Evolutionary conservation across 306 rosid genomes (phyloP), one percentile per base, ranked within the genome.

Genomic region (Vigna nakashimae): DNA sequence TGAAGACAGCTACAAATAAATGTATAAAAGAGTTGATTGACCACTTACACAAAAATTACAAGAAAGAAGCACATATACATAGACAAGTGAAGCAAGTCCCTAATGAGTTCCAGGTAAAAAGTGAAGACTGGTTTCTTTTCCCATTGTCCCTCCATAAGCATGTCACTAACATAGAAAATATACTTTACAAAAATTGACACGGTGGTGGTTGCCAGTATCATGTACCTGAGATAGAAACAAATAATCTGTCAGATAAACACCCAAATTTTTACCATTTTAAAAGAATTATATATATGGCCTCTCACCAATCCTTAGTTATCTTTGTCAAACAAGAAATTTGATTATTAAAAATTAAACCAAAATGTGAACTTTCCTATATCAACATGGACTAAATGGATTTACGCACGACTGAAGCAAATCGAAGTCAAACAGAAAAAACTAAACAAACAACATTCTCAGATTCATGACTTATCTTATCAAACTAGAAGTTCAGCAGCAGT

Each of bases 131-230:
- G 98, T 83, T 92, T 96, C 82, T 32, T 92, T 88, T 96, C 99
- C 99, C 99, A 96, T 58, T 96, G 99, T 78, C 97, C 98, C 76
- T 96, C 99, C 99, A 92, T 96, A 75, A 96, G 93, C 88, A 90
- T 87, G 86, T 96, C 99, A 63, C 82, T 87, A 40, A 96, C 97
- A 75, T 92, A 96, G 91, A 96, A 96, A 79, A 92, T 76, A 69
- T 92, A 96, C 85, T 96, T 96, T 24, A 92, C 91, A 76, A 96
- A 92, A 43, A 90, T 91, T 30, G 99, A 87, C 70, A 96, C 93
- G 4, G 90, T 91, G 34, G 99, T 96, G 46, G 99, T 96, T 7
- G 99, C 98, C 73, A 96, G 86, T 77, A 96, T 96, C 99, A 96
- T 92, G 95, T 96, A 96, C 97, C 99, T 96, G 92, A 71, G 59